Evolutionary conservation across 441 rosid species (phyloP), one percentile per base, ranked within the genome.

Genomic region (Pelargonium citronellum): DNA sequence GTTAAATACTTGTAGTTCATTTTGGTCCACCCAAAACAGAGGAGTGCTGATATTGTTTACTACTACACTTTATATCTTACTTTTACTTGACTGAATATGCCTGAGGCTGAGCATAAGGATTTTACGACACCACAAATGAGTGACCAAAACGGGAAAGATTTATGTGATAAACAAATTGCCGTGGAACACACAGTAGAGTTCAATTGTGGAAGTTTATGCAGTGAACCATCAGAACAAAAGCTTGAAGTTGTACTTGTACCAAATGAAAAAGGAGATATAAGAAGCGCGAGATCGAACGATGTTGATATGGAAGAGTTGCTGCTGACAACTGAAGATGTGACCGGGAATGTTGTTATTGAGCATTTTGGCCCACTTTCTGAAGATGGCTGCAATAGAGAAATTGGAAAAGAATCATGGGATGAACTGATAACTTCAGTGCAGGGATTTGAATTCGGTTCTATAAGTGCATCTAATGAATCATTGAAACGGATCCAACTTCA

Each of bases 121-220:
- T 64, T 75, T 71, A 81, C 82, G 78, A 69, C 83, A 12, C 74
- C 83, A 68, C 76, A 81, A 77, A 74, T 67, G 66, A 75, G 77
- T 78, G n/a, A 43, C 72, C 77, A 64, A 65, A 46, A 62, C 5
- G 79, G 74, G 47, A 67, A 68, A 68, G 70, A 53, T 71, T 67
- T 78, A 60, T 75, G 69, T 41, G 72, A 67, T 58, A 69, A 79
- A 61, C 83, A 77, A 70, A 74, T 41, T 44, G 53, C 47, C 15
- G 37, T 74, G 37, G 78, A 76, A 49, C 73, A 79, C 73, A 49
- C 67, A 0, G 71, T 34, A 44, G 79, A 67, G 72, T 70, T 37
- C 74, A 71, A 61, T 60, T 51, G 69, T 75, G 83, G 57, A 67
- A 67, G 68, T 70, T 58, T 27, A 15, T 65, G 67, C 60, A n/a